Evolutionary conservation across 2,329 filamentous ascomycete species (phyloP).

Genomic region (Monosporascus cannonballus): DNA sequence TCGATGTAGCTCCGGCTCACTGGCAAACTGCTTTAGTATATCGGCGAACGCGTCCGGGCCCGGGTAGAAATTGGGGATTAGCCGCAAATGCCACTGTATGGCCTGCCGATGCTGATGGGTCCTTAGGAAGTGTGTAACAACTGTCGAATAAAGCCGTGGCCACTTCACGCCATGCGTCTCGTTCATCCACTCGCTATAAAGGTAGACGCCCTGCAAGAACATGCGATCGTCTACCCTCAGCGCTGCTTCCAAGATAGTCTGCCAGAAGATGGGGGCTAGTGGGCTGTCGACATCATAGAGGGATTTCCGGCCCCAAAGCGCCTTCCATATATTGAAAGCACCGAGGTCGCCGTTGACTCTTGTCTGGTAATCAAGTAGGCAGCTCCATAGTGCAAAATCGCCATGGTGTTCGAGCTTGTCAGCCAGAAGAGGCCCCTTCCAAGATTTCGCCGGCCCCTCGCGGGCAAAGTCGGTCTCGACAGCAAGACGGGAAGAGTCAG

Average conservation of each 20-base stretch:
- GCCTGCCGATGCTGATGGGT: slow-evolving; percentile 31
- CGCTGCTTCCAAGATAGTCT: slow-evolving; percentile 27
- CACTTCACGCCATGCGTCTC: slow-evolving; percentile 33
- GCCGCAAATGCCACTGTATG: slow-evolving; percentile 41
- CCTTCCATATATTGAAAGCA: slow-evolving; percentile 22
- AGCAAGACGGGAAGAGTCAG: slow-evolving; percentile 19
- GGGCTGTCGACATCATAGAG: slow-evolving; percentile 19
- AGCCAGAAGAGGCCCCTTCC: slow-evolving; percentile 16
- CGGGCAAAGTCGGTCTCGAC: slow-evolving; percentile 26
- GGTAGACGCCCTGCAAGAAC: slow-evolving; percentile 29
- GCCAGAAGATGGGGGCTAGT: slow-evolving; percentile 22
- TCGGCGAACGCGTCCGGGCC: slow-evolving; percentile 33
- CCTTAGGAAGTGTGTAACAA: slow-evolving; percentile 37
- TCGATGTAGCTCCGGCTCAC: slow-evolving; percentile 28
- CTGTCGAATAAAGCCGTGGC: slow-evolving; percentile 45
- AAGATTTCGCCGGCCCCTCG: slow-evolving; percentile 16
- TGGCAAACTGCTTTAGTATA: slow-evolving; percentile 35
- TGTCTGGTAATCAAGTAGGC: slow-evolving; percentile 24
- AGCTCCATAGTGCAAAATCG: slow-evolving; percentile 25
- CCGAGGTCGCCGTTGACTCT: slow-evolving; percentile 23
- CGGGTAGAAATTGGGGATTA: slow-evolving; percentile 38
- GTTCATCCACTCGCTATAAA: slow-evolving; percentile 38
- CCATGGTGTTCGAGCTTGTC: slow-evolving; percentile 19
- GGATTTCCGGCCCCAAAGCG: slow-evolving; percentile 26
- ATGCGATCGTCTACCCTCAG: slow-evolving; percentile 21